Base-by-base conservation (phyloP, 2,329 filamentous ascomycete genomes). In the Scedosporium apiospermum region DNA sequence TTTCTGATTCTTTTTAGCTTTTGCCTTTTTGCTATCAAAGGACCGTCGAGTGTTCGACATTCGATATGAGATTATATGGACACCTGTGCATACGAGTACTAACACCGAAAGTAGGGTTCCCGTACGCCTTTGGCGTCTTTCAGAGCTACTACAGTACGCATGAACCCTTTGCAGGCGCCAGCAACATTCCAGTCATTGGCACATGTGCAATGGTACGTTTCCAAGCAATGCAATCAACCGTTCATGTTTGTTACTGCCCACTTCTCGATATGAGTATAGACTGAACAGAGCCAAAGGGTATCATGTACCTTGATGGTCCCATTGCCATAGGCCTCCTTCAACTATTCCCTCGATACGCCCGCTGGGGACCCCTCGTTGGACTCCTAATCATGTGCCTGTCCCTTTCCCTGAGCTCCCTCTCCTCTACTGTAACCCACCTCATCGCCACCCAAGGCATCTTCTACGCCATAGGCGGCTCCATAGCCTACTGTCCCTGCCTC, bases 41-140 rank as follows among this genome's bases (percentile, higher is more conserved):
- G n/a, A 49, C 84, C 3, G 72, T 75, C 6, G 80, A 77, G 0
- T 79, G 77, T 34, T n/a, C 7, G 46, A 18, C 21, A 7, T 34
- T n/a, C 7, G 46, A 18, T 41, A 7, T 23, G 27, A 34, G 14
- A 30, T 18, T 23, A 9, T 59, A 6, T 23, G 7, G 23, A n/a
- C 6, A 30, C 23, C 30, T 23, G 23, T 2, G 30, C 51, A n/a
- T n/a, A 23, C 23, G 23, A 23, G 23, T 23, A 51, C 21, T 26
- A 57, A 23, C n/a, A 23, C 51, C 12, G 2, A 14, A 49, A 38
- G 10, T 9, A 88, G 86, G 87, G 2, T 89, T 90, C 63, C 83
- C 86, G 0, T 86, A 86, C 63, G 80, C 85, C 0, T 91, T 87
- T 69, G 88, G 88, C 53, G 80, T 91, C 26, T 90, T 91, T 68